phyloP scores from a whole-genome alignment of 2,329 filamentous ascomycete genomes.

The Pseudofabraea citricarpa region DNA sequence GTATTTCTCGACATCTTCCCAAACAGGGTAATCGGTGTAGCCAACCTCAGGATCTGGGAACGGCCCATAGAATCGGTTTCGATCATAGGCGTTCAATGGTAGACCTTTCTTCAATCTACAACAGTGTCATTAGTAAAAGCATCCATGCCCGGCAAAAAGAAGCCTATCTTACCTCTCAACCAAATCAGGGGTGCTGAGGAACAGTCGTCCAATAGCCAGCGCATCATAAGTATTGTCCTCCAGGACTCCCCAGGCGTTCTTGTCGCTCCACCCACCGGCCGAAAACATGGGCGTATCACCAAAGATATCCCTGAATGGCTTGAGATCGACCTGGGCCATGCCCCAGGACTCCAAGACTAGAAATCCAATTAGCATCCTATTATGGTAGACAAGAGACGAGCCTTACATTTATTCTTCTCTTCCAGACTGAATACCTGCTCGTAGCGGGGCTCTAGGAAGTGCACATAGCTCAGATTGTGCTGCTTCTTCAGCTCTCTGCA shows the following conservation, averaged over 20 bases:
- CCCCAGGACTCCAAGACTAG: conserved; percentile 41
- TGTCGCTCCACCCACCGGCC: conserved; percentile 48
- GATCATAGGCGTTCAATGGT: conserved; percentile 37
- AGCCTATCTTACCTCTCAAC: conserved; percentile 25
- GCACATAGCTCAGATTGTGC: conserved; percentile 52
- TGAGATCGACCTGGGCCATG: conserved; percentile 38
- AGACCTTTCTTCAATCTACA: conserved; percentile 34
- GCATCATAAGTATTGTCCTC: conserved; percentile 42
- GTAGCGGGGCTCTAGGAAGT: conserved; percentile 48
- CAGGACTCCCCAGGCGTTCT: conserved; percentile 43
- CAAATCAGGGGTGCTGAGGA: conserved; percentile 44
- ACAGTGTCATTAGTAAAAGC: not conserved
- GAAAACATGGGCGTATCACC: conserved; percentile 49
- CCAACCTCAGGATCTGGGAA: conserved; percentile 29
- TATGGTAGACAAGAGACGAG: not conserved
- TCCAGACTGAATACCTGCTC: conserved; percentile 45
- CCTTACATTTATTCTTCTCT: conserved; percentile 40
- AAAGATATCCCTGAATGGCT: conserved; percentile 45
- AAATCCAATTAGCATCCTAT: not conserved
- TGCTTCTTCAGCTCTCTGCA: conserved; percentile 42
- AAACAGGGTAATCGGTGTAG: conserved; percentile 32
- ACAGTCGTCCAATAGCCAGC: conserved; percentile 41
- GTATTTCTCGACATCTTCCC: conserved; percentile 12
- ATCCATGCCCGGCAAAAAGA: not conserved
- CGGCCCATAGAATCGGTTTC: conserved; percentile 38